Evolutionary conservation across 257 asterid species (phyloP).

Genomic region (Thymus quinquecostatus): DNA sequence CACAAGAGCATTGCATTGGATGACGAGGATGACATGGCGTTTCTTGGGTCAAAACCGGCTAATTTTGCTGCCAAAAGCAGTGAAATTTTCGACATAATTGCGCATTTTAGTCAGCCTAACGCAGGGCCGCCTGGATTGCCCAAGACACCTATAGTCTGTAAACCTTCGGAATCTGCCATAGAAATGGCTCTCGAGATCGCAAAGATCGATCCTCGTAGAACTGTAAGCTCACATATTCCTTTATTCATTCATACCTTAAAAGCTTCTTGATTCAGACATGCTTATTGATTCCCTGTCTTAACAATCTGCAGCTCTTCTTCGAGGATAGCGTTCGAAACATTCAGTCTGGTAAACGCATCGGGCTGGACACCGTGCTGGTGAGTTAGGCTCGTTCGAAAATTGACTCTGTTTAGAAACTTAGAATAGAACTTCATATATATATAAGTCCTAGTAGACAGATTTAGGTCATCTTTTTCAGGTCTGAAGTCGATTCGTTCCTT

Average conservation of each 20-base stretch:
- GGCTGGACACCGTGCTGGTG: constrained; percentile 83
- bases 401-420: too few species aligned
- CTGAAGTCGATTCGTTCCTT: background rate
- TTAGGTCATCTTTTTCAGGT: background rate
- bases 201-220: constrained; percentile 71
- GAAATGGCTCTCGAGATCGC: constrained; percentile 73
- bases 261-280: background rate
- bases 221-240: constrained; percentile 41
- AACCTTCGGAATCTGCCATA: constrained; percentile 86
- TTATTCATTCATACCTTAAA: background rate
- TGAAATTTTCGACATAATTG: constrained; percentile 66
- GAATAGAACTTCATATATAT: too few species aligned
- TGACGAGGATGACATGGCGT: constrained; percentile 74
- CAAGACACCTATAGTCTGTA: constrained; percentile 81
- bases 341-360: constrained; percentile 77
- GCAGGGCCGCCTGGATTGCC: constrained; percentile 54
- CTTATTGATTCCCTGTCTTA: background rate
- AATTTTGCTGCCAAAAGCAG: constrained; percentile 1
- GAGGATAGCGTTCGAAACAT: constrained; percentile 87
- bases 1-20: constrained; percentile 64
- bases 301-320: constrained; percentile 67
- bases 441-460: background rate
- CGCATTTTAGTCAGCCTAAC: constrained; percentile 61
- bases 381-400: constrained; percentile 1
- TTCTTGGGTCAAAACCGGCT: constrained; percentile 43